phyloP scores from a whole-genome alignment of 2,329 filamentous ascomycete genomes.

The Salinomyces thailandicus region DNA sequence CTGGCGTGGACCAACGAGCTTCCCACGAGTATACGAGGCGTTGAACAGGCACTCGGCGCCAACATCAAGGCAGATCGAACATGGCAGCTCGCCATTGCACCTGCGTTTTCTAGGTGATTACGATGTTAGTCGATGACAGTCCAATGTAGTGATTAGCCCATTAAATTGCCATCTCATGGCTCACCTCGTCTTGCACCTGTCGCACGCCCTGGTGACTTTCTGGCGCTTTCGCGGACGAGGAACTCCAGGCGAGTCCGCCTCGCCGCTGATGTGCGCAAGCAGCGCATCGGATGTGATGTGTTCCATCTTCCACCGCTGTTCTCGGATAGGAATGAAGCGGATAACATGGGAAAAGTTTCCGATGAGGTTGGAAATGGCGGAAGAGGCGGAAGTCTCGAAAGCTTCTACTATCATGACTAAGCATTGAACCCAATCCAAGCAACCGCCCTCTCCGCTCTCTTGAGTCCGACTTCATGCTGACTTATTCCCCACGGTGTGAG shows the following conservation, averaged over 20 bases:
- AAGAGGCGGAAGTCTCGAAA: no score
- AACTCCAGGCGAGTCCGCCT: background rate
- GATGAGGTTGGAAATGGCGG: no score
- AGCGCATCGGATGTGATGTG: background rate
- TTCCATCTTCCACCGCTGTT: background rate
- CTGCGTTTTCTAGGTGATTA: conserved; percentile 27
- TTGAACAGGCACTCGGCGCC: conserved; percentile 37
- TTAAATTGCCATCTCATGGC: background rate
- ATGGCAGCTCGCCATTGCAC: conserved; percentile 33
- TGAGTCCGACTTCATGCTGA: no score
- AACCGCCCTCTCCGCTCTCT: no score
- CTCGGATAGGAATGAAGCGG: background rate
- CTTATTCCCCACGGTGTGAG: no score
- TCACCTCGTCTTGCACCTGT: conserved; percentile 19
- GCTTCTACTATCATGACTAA: no score
- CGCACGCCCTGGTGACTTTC: conserved; percentile 24
- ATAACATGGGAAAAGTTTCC: background rate
- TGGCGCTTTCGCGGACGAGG: conserved; percentile 6
- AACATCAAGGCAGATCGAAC: conserved; percentile 26
- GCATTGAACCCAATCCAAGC: no score
- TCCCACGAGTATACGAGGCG: conserved; percentile 39
- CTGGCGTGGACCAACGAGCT: conserved; percentile 16
- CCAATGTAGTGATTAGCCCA: background rate
- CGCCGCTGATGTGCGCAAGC: background rate
- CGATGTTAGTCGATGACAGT: background rate